A percentile compares a stretch with the other conserved stretches of the same genome.
Evolutionary conservation across 306 rosid species (phyloP).

Genomic region (Benincasa hispida): DNA sequence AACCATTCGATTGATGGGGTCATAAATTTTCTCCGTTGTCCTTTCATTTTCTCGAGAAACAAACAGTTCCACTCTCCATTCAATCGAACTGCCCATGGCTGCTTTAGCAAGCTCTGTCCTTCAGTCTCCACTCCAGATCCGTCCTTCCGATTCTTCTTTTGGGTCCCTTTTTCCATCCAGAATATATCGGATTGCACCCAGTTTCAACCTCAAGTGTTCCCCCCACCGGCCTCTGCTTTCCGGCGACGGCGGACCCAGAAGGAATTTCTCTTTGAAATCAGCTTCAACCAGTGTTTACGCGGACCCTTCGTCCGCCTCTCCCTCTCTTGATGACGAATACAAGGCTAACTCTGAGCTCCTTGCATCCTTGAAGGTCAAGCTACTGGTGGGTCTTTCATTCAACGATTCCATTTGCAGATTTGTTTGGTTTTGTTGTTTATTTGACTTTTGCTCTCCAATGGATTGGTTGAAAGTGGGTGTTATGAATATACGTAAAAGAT

Average conservation of each 20-base stretch:
- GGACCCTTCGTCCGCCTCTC: slow-evolving; percentile 23
- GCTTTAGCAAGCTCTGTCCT: slow-evolving; percentile 27
- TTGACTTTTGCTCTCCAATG: neutral
- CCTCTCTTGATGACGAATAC: slow-evolving; percentile 4
- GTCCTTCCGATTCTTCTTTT: slow-evolving; percentile 22
- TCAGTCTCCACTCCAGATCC: slow-evolving; percentile 7
- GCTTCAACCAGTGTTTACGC: slow-evolving; percentile 18
- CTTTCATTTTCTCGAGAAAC: neutral
- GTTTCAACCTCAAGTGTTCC: slow-evolving; percentile 1
- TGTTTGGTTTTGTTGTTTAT: neutral
- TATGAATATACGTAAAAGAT: neutral
- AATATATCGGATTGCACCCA: neutral
- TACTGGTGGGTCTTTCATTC: slow-evolving; percentile 35
- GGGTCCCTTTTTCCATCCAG: slow-evolving; percentile 16
- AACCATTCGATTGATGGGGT: neutral
- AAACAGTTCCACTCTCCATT: neutral
- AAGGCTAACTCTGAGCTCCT: slow-evolving; percentile 17
- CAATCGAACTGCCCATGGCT: slow-evolving; percentile 20
- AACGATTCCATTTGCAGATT: neutral
- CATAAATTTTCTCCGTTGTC: neutral
- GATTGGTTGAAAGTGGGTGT: neutral
- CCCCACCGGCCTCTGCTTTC: slow-evolving; percentile 6
- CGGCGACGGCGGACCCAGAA: slow-evolving; percentile 4
- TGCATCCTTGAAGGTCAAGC: slow-evolving; percentile 53
- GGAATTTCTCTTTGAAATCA: slow-evolving; percentile 23